Evolutionary conservation across 2,329 filamentous ascomycete genomes (phyloP), one percentile per base, ranked within the genome.

Genomic region (Botrytis fabae): DNA sequence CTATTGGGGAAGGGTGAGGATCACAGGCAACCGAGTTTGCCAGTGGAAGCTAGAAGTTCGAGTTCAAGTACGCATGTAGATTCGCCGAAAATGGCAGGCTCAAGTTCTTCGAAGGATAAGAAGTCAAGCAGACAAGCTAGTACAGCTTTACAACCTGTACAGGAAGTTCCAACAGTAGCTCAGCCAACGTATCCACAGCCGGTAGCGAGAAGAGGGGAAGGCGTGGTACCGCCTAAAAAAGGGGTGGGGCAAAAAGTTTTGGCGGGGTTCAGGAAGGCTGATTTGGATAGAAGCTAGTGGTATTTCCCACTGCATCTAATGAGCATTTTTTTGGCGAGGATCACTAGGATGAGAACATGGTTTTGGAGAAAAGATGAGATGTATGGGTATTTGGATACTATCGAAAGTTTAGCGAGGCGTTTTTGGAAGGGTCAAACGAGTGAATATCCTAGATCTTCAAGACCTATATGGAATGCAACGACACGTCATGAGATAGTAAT

Each of bases 1-100:
- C 61, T 79, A 2, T 69, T 79, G n/a, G 78, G 78, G 0, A 79
- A 79, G 63, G 78, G 78, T 2, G 77, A 74, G 57, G 78, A 79
- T 73, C 75, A 77, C 40, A 74, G 78, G 73, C 75, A 79, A 60
- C 78, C 78, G 20, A 68, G 74, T 2, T 60, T 79, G 16, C 77
- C 78, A 25, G 75, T 76, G 22, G 61, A 74, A 32, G 74, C 70
- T 22, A 73, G 76, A 38, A 75, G 74, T 51, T 70, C 69, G 25
- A 70, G 59, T 48, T 70, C 69, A 25, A 64, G 44, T 46, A 48
- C 48, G 22, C 32, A 70, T 70, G 69, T 70, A 25, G 75, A 74
- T 32, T 62, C 46, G 32, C 42, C 73, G 4, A 71, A 57, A 28
- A 68, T 74, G 7, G 68, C 28, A 6, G 22, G 61, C 7, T 73